Percentiles rank a stretch among this genome's conserved stretches.
Evolutionary conservation across 148 eudicot species (phyloP).

Genomic region (Hydrangea macrophylla): DNA sequence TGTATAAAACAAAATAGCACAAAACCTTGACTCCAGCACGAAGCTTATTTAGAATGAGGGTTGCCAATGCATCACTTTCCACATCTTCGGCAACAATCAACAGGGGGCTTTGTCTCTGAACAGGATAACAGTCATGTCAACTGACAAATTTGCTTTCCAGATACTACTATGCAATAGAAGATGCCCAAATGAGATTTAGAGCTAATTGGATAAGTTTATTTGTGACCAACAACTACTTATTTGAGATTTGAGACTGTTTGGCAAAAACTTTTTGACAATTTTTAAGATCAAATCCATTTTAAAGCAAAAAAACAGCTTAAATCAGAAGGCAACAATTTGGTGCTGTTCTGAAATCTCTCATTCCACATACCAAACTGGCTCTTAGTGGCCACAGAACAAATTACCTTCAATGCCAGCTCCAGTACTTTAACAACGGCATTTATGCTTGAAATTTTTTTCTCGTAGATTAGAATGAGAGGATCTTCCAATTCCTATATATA

Average conservation of each 20-base stretch:
- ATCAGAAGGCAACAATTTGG: no score
- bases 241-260: no score
- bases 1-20: background rate
- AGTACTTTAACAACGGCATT: conserved; percentile 59
- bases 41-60: conserved; percentile 84
- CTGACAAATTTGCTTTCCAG: background rate
- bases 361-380: no score
- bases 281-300: no score
- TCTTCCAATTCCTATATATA: conserved; percentile 68
- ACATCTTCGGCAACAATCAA: conserved; percentile 68
- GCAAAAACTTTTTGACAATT: no score
- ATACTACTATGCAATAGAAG: no score
- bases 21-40: conserved; percentile 93
- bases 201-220: no score
- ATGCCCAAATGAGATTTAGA: no score
- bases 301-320: background rate
- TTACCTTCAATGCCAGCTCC: conserved; percentile 95
- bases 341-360: no score
- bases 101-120: conserved; percentile 70
- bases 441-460: conserved; percentile 64
- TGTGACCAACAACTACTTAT: no score
- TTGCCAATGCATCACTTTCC: conserved; percentile 73
- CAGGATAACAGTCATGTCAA: background rate
- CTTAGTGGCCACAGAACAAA: background rate
- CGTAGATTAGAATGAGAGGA: conserved; percentile 59